These are phyloP conservation scores for Dendrobium huoshanense DNA, from an alignment of 106 monocot genomes.

Conservation along the genomic window DNA sequence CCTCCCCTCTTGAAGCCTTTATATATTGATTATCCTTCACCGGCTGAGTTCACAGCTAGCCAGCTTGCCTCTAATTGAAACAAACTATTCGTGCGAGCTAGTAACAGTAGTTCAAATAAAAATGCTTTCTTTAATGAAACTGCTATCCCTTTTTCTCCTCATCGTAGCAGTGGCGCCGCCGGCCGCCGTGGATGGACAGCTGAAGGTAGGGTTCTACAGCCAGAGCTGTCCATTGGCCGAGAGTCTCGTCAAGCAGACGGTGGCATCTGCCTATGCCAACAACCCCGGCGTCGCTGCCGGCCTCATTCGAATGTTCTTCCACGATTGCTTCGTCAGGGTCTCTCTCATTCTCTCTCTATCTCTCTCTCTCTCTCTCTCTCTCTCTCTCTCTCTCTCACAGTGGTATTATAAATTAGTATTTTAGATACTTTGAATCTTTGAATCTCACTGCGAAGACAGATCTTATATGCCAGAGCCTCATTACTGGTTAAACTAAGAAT, in stretches of 20 bases:
- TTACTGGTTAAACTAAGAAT: too few relatives aligned
- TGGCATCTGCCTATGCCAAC: slow-evolving; percentile 23
- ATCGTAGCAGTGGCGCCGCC: neutral
- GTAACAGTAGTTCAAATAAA: too few relatives aligned
- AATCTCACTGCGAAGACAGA: too few relatives aligned
- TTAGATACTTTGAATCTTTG: too few relatives aligned
- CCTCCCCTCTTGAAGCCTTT: neutral
- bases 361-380: slow-evolving; percentile 5
- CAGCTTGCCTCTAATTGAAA: neutral
- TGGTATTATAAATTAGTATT: too few relatives aligned
- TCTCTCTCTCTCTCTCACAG: slow-evolving; percentile 1
- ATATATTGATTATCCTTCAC: neutral
- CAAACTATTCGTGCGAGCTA: too few relatives aligned
- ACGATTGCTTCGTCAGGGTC: slow-evolving; percentile 68
- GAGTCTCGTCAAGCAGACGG: slow-evolving; percentile 31
- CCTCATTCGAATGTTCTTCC: slow-evolving; percentile 62
- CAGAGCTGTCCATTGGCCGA: slow-evolving; percentile 42
- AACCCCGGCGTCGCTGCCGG: slow-evolving; percentile 38
- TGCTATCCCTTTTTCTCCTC: neutral
- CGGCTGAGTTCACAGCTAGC: neutral
- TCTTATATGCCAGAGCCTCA: too few relatives aligned
- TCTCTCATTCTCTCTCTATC: neutral
- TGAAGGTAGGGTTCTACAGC: slow-evolving; percentile 48
- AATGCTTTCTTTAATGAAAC: neutral
- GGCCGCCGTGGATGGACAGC: neutral